Evolutionary conservation across 805 yeast species (phyloP), one percentile per base, ranked within the genome.

Genomic region (Saturnispora gosingensis): DNA sequence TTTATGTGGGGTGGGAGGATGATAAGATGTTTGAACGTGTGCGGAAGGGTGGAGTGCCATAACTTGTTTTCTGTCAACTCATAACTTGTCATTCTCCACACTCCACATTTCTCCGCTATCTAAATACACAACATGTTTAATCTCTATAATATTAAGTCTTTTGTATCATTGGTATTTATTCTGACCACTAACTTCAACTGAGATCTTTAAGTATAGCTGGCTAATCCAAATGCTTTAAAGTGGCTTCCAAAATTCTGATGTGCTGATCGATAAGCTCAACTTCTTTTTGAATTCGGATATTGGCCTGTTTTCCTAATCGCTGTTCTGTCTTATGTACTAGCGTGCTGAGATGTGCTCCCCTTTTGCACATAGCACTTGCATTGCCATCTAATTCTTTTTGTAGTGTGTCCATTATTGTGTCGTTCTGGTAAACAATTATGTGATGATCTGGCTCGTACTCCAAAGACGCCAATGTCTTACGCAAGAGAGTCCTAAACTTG

Each of bases 1-100:
- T 90, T 42, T 81, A 87, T 59, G 78, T 85, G 3, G 97, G 97
- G 18, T 90, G 98, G 98, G 74, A 76, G 15, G 82, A 81, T 54
- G 80, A 80, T 22, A 88, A 83, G 48, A 78, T 80, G 57, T 90
- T 59, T 46, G 67, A 65, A 53, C 68, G 72, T 34, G 77, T 77
- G 6, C 67, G 52, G 5, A 52, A 45, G 11, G 58, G 58, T 34
- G 55, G 55, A 28, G 54, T 35, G 8, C 58, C 58, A 16, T 56
- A 27, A 38, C 9, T 16, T 16, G 7, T 8, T 16, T 15, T 20
- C 5, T 18, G 9, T 13, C 42, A 38, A 16, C 5, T 18, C 13
- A 18, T 38, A 9, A 18, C 18, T 18, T 6, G 39, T 35, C 18
- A n/a, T 18, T n/a, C 15, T 18, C 11, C 22, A 10, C 9, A n/a